Conservation (phyloP, 169 alveolate species). For the Eimeria zaria region DNA sequence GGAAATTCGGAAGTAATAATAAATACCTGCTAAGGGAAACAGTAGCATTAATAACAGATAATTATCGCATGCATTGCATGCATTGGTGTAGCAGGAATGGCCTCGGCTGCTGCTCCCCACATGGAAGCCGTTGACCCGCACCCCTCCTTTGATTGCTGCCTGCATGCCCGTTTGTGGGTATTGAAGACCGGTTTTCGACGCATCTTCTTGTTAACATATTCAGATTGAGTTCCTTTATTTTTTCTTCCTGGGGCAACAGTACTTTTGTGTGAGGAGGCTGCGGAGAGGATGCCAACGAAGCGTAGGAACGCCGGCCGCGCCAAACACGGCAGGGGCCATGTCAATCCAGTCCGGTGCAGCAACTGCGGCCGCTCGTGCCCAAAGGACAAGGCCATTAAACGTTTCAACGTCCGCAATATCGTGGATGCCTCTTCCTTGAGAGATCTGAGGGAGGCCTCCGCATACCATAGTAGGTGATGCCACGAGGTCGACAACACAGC, state of each 20-base stretch:
- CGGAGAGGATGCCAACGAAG: slow-evolving; percentile 98
- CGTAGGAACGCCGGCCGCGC: slow-evolving; percentile 99
- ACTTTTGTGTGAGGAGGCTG: background rate
- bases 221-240: background rate
- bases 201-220: background rate
- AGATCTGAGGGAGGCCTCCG: slow-evolving; percentile 98
- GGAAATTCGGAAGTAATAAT: no score
- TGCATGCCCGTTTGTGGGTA: slow-evolving; percentile 34
- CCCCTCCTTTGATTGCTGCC: slow-evolving; percentile 26
- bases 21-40: background rate
- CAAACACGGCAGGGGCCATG: slow-evolving; percentile 99
- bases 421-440: slow-evolving; percentile 99
- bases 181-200: background rate
- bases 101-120: slow-evolving; percentile 65
- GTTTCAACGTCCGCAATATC: slow-evolving; percentile 99
- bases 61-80: background rate
- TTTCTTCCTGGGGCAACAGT: background rate
- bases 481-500: background rate
- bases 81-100: background rate
- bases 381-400: slow-evolving; percentile 99
- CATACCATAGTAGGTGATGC: slow-evolving; percentile 78
- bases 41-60: background rate
- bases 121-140: slow-evolving; percentile 67
- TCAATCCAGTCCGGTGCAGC: slow-evolving; percentile 98
- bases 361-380: slow-evolving; percentile 99